Base-by-base conservation (phyloP, 176 grass and related monocot genomes). In the Phoenix roebelenii region DNA sequence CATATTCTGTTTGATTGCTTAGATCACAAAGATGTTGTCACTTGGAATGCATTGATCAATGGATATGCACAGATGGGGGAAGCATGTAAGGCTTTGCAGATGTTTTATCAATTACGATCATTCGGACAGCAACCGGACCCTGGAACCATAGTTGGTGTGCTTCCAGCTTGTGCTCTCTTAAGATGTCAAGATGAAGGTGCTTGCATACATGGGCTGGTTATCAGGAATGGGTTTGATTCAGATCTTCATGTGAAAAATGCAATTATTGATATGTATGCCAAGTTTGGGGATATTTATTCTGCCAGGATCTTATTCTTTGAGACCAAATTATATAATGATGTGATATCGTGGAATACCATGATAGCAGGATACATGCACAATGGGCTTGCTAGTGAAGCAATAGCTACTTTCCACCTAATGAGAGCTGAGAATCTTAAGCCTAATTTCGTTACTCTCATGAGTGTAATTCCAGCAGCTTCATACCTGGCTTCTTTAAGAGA, bases 1-100 rank as follows among this genome's bases (percentile, higher is more conserved):
- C 80, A 61, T 51, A n/a, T 61, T 52, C 62, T 95, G 20, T 95
- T 95, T 66, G 52, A 90, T 17, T 35, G 71, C 39, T 81, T 95
- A 64, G 68, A 84, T 70, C 70, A 74, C 48, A 95, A 87, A 71
- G 79, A 87, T 19, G 83, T 90, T 7, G 79, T 84, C 29, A 70
- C 86, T 23, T 95, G 82, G 82, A 95, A 95, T 77, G 80, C 83
- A 0, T 79, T 95, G 80, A 90, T 95, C 61, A 83, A 77, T 66
- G 83, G 83, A 49, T 87, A 95, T 65, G 73, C 83, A 10, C 83
- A 76, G 54, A 20, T 67, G 44, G 67, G 74, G 16, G 49, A 82
- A n/a, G 72, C 72, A 9, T 16, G 51, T n/a, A 70, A 67, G 39
- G 73, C 79, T 66, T 64, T 82, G 22, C 56, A 67, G 48, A 30